Conservation (phyloP, 176 grass and related monocot species). For the Eragrostis nindensis region DNA sequence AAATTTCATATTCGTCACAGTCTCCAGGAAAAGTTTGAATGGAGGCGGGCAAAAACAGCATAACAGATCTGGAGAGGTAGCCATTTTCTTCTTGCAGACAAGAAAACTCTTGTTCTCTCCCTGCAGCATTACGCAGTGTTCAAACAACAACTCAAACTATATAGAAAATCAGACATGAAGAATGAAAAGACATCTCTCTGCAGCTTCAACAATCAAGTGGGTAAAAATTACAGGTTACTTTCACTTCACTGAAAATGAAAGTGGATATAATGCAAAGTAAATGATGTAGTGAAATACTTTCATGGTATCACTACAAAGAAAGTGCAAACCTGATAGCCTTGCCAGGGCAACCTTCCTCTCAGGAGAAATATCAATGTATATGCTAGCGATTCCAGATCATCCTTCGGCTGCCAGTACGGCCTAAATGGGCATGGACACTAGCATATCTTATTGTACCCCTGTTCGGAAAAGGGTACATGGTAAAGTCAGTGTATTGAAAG, state of each 20-base stretch:
- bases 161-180: slow-evolving; percentile 17
- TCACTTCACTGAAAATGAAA: slow-evolving; percentile 25
- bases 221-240: slow-evolving; percentile 16
- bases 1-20: slow-evolving; percentile 98
- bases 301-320: slow-evolving; percentile 15
- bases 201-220: slow-evolving; percentile 9
- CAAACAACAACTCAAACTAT: slow-evolving; percentile 21
- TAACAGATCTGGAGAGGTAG: slow-evolving; percentile 85
- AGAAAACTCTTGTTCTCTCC: slow-evolving; percentile 99
- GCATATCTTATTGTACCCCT: slow-evolving; percentile 99
- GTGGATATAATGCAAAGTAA: neutral
- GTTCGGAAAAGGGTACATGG: slow-evolving; percentile 3
- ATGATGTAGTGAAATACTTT: slow-evolving; percentile 16
- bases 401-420: slow-evolving; percentile 97
- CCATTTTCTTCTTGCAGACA: slow-evolving; percentile 99
- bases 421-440: slow-evolving; percentile 98
- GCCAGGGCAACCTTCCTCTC: slow-evolving; percentile 97
- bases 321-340: slow-evolving; percentile 88
- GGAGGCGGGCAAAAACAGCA: slow-evolving; percentile 87
- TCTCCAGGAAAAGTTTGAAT: slow-evolving; percentile 91
- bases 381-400: slow-evolving; percentile 94
- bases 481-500: slow-evolving; percentile 26
- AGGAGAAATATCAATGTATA: slow-evolving; percentile 97
- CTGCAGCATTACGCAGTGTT: slow-evolving; percentile 58
- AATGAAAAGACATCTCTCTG: neutral